These are phyloP conservation scores for Penicillium sp. DNA, from an alignment of 2,329 filamentous ascomycete species.

Conservation along the genomic window DNA sequence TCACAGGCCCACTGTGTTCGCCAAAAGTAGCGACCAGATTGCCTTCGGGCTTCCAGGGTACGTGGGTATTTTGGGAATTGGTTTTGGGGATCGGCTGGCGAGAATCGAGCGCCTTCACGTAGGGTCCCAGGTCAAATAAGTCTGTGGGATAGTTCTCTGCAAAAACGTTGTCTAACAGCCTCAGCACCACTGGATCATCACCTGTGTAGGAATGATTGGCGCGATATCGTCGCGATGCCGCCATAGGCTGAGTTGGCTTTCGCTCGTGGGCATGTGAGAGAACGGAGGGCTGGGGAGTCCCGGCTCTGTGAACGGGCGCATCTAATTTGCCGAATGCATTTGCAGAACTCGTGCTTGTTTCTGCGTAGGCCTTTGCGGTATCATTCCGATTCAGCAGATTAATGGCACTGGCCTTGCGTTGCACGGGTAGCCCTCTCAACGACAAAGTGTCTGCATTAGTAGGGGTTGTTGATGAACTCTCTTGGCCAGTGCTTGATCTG, in stretches of 20 bases:
- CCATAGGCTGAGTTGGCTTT: conserved; percentile 20
- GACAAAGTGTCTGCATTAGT: conserved; percentile 35
- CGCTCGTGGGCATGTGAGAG: conserved; percentile 41
- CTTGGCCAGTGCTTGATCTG: conserved; percentile 30
- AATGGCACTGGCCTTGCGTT: conserved; percentile 57
- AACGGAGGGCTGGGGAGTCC: conserved; percentile 36
- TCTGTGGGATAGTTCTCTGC: conserved; percentile 64
- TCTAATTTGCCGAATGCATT: conserved; percentile 69
- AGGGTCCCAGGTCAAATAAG: conserved; percentile 71
- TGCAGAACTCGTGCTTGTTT: conserved; percentile 64
- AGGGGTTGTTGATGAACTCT: conserved; percentile 32
- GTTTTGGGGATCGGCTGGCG: conserved; percentile 57
- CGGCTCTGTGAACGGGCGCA: conserved; percentile 48
- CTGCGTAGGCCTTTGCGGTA: conserved; percentile 62
- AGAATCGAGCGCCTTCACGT: conserved; percentile 67
- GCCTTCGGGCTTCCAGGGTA: conserved; percentile 80
- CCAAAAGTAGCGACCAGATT: conserved; percentile 83
- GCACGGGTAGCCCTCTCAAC: conserved; percentile 34
- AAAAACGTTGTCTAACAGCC: conserved; percentile 81
- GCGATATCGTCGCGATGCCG: conserved; percentile 51
- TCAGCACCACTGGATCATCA: conserved; percentile 65
- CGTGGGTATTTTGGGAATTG: conserved; percentile 56
- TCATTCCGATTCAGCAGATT: conserved; percentile 62
- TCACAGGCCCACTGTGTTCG: conserved; percentile 82
- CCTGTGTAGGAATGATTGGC: conserved; percentile 83